These are phyloP conservation scores for Monosporascus sp. DNA, from an alignment of 2,329 filamentous ascomycete genomes.

Conservation along the genomic window DNA sequence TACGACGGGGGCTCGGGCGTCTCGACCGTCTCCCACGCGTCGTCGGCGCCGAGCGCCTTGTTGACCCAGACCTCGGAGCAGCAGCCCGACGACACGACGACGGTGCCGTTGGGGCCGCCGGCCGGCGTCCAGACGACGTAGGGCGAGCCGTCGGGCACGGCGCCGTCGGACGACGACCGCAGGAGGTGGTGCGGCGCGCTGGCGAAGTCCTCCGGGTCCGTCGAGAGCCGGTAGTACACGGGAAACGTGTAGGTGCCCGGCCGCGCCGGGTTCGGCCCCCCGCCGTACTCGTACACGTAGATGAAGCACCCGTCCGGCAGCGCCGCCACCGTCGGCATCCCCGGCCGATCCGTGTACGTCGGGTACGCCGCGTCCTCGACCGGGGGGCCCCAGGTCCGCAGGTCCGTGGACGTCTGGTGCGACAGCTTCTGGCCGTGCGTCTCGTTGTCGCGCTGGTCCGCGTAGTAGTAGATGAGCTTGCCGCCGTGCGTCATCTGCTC, in stretches of 20 bases:
- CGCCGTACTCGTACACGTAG: conserved; percentile 36
- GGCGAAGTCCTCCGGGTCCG: conserved; percentile 22
- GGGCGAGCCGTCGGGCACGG: conserved; percentile 23
- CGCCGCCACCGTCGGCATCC: conserved; percentile 43
- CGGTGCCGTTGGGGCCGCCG: conserved; percentile 25
- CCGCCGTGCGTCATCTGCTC: conserved; percentile 44
- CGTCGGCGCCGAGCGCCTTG: conserved; percentile 22
- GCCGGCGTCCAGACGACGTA: conserved; percentile 29
- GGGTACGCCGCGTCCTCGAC: conserved; percentile 58
- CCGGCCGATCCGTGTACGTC: conserved; percentile 24
- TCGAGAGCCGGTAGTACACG: conserved; percentile 27
- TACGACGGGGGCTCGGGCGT: conserved; percentile 21
- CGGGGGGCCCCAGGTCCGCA: conserved; percentile 52
- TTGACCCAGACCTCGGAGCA: conserved; percentile 26
- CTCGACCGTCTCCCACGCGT: conserved; percentile 20
- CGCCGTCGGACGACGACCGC: conserved; percentile 15
- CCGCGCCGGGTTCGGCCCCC: conserved; percentile 20
- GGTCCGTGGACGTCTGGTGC: conserved; percentile 56
- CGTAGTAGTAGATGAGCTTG: conserved; percentile 62
- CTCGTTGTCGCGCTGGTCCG: conserved; percentile 59
- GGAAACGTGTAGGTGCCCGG: conserved; percentile 18
- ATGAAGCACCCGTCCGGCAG: conserved; percentile 58
- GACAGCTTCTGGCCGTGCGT: conserved; percentile 63
- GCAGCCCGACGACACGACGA: conserved; percentile 27
- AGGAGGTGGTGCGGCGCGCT: conserved; percentile 16